These are phyloP conservation scores for Thielaviopsis musarum DNA, from an alignment of 2,329 filamentous ascomycete species.

Conservation along the genomic window DNA sequence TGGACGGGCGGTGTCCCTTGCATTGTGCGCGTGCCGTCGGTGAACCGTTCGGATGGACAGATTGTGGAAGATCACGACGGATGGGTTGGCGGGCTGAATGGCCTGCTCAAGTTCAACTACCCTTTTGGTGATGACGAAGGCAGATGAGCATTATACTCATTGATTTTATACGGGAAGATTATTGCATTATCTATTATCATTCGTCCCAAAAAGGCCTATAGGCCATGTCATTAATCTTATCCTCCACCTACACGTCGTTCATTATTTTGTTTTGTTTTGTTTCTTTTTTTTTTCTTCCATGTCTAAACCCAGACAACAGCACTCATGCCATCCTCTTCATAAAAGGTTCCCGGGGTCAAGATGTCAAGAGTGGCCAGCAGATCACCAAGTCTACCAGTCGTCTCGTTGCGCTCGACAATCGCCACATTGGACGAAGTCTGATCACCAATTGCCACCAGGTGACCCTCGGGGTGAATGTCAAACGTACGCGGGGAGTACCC, in stretches of 20 bases:
- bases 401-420: constrained; percentile 36
- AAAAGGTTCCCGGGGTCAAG: constrained; percentile 22
- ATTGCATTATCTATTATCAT: background rate
- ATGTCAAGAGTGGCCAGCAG: constrained; percentile 26
- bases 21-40: constrained; percentile 50
- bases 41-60: constrained; percentile 18
- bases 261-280: background rate
- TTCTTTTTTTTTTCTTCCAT: background rate
- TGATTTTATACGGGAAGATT: background rate
- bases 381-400: constrained; percentile 37
- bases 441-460: constrained; percentile 44
- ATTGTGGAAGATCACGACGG: constrained; percentile 58
- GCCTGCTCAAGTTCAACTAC: constrained; percentile 90
- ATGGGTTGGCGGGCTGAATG: constrained; percentile 91
- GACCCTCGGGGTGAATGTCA: constrained; percentile 39
- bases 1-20: constrained; percentile 78
- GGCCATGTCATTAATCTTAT: background rate
- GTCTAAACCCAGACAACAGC: constrained; percentile 26
- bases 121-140: constrained; percentile 49
- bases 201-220: background rate
- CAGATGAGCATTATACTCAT: background rate
- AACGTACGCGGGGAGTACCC: constrained; percentile 47
- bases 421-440: constrained; percentile 42
- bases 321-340: constrained; percentile 31
- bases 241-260: background rate